Percentiles rank a stretch among this genome's conserved stretches.
Conservation (phyloP, 2,329 filamentous ascomycete species). For the Cercospora sp. region DNA sequence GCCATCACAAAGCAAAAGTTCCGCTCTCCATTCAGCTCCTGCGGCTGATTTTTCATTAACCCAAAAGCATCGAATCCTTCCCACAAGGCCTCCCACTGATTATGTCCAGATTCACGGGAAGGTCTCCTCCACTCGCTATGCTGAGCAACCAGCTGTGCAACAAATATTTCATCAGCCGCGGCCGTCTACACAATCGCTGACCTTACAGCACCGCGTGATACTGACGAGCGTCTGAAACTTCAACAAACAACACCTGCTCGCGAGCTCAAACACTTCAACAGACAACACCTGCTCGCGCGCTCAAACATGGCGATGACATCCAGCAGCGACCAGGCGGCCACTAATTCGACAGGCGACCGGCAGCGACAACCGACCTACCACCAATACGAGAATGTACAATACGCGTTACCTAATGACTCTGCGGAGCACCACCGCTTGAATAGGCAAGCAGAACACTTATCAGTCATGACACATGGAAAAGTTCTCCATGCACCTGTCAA, state of each 20-base stretch:
- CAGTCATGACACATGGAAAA: constrained; percentile 24
- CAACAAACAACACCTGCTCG: background rate
- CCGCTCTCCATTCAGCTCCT: background rate
- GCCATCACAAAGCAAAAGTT: background rate
- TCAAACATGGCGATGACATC: background rate
- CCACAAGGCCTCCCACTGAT: background rate
- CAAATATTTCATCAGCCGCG: background rate
- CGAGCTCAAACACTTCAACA: background rate
- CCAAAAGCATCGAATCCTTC: background rate
- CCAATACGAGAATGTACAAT: constrained; percentile 1
- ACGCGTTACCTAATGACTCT: constrained; percentile 14
- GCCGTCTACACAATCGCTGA: background rate
- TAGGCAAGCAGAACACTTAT: constrained; percentile 24
- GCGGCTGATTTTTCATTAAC: background rate
- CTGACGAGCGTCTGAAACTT: background rate
- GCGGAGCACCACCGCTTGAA: constrained; percentile 29
- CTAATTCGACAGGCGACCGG: background rate
- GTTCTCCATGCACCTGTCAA: constrained; percentile 19
- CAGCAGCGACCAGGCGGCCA: background rate
- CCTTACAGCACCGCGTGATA: background rate
- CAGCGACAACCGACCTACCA: constrained; percentile 11
- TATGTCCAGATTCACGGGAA: background rate
- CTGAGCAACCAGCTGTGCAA: background rate
- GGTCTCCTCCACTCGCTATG: background rate
- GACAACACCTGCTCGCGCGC: background rate